phyloP scores from a whole-genome alignment of 169 alveolate species.

The Eimeria praecox region DNA sequence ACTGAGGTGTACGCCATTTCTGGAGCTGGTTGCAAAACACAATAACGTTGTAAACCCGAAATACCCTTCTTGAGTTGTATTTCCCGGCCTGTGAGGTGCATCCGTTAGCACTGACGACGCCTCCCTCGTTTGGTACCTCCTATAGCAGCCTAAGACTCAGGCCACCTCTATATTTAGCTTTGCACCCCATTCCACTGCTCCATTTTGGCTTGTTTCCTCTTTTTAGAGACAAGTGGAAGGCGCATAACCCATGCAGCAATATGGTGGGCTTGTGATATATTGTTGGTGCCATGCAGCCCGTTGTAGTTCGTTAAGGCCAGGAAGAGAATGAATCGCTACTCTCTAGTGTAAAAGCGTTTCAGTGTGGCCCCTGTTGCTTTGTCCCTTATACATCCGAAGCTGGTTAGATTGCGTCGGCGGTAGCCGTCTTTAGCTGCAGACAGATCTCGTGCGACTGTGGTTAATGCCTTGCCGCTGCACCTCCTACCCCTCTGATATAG shows the following conservation, averaged over 20 bases:
- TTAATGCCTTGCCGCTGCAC: neutral
- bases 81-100: neutral
- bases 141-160: neutral
- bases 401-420: neutral
- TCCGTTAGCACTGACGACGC: neutral
- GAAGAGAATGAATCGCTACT: too few relatives aligned
- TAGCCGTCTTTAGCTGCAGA: neutral
- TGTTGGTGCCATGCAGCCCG: neutral
- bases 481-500: neutral
- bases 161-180: neutral
- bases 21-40: neutral
- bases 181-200: neutral
- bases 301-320: neutral
- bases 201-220: neutral
- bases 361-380: neutral
- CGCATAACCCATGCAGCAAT: neutral
- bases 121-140: neutral
- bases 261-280: neutral
- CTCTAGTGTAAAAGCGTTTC: neutral
- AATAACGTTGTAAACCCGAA: neutral
- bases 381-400: too few relatives aligned
- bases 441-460: neutral
- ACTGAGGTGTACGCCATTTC: neutral
- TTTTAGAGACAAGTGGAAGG: neutral
- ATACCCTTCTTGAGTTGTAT: neutral